Evolutionary conservation across 495 filamentous ascomycete species (phyloP), one percentile per base, ranked within the genome.

Genomic region (Lophiostoma macrostomum): DNA sequence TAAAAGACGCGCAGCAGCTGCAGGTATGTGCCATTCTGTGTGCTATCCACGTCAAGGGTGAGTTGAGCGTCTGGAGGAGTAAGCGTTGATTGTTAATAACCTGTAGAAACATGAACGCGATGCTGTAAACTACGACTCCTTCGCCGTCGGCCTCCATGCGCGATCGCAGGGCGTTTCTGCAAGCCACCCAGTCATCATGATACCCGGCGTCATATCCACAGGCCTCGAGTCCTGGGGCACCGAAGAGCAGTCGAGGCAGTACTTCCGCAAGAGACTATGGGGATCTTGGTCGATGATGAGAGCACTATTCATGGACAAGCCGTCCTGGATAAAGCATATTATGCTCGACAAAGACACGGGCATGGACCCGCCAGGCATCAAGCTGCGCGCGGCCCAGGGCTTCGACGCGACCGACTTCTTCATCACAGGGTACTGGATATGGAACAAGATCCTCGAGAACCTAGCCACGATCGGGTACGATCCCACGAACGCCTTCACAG

Each of bases 371-470:
- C 88, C 90, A 0, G 87, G 86, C 2, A 86, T 97, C 62, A 97
- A 97, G 70, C 73, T 98, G 11, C 82, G 94, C 35, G 90, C 93
- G 19, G 91, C 94, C 0, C 94, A 97, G 69, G 93, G 93, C 3
- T 98, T 98, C 65, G 93, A 98, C 68, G 94, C 93, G 6, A 90
- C 93, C n/a, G 93, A 98, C 73, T 96, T 97, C 70, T 90, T 90
- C 67, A 87, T 87, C 61, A 87, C 80, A 24, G 84, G 85, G 7
- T 98, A 98, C 69, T 98, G 93, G 93, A 96, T 98, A 53, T 98
- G 94, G 93, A 95, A 86, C 63, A 98, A 98, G 71, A 96, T 98
- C 45, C 70, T 98, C 22, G 91, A 98, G 65, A 97, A 98, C 63
- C 73, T 98, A 41, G 93, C 93, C 0, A 90, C 86, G 1, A 85